Evolutionary conservation across 169 alveolate genomes (phyloP), one percentile per base, ranked within the genome.

Genomic region (Plasmodium gaboni): DNA sequence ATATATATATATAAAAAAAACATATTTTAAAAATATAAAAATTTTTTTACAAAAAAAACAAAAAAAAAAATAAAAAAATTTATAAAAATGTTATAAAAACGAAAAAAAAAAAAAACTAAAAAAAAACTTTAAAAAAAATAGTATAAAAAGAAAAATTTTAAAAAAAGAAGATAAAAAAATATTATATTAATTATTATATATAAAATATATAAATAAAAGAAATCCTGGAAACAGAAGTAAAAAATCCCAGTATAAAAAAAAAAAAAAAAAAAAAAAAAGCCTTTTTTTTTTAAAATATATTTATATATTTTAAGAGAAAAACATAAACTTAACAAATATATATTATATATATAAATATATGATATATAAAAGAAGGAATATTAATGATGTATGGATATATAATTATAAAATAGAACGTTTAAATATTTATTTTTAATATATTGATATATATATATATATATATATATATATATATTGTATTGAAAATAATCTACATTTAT

Each of bases 41-140:
- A 42, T 4, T 38, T 24, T 24, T 19, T 69, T 38, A 69, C 15
- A 69, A 48, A 48, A 68, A 15, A 68, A 68, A 63, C 19, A 63
- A 63, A 63, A 63, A 63, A 63, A 63, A 63, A 63, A 63, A 63
- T 12, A 6, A 55, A 55, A 55, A 55, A 55, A 17, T 55, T 17
- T 55, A 55, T 15, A 55, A 63, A 63, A 63, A 26, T 9, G 17
- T 24, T 19, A 26, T 19, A 22, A 69, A 69, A 69, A 22, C 15
- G 19, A 8, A 69, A 69, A 69, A 38, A 38, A 65, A 68, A 68
- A 48, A 69, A 46, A 12, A 44, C 32, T 12, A 69, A 68, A 69
- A 69, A 69, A 69, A 69, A 69, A 0, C 6, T 24, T 7, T 38
- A 69, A 69, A 69, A 69, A 38, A 69, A 24, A 64, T 22, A 64